These are phyloP conservation scores for Centaurea solstitialis DNA, from an alignment of 129 eudicot genomes.

Conservation along the genomic window DNA sequence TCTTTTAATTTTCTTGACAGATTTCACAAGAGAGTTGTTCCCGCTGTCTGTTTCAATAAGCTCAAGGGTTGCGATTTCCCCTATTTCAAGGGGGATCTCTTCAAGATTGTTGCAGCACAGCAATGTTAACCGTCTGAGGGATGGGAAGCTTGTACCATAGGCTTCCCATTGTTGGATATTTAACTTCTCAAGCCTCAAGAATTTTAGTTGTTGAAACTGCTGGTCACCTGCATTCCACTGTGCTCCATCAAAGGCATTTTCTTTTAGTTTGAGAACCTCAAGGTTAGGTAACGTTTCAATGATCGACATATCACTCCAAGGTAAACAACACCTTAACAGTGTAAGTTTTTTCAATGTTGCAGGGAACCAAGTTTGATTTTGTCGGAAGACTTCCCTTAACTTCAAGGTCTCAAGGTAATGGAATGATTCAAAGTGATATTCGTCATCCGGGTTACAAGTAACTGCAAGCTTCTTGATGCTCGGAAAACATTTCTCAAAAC, in stretches of 20 bases:
- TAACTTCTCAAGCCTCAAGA: neutral
- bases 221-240: neutral
- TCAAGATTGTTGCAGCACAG: neutral
- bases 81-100: constrained; percentile 1
- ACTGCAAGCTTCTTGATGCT: neutral
- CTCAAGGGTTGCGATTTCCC: neutral
- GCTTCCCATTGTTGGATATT: neutral
- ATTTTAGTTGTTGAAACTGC: constrained; percentile 1
- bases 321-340: neutral
- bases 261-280: neutral
- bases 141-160: neutral
- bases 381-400: neutral
- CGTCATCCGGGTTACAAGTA: neutral
- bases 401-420: neutral
- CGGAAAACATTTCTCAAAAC: constrained; percentile 3
- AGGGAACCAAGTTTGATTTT: neutral
- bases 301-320: neutral
- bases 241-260: neutral
- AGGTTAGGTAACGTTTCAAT: neutral
- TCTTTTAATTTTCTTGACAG: neutral
- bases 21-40: neutral
- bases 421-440: neutral
- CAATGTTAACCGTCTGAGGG: constrained; percentile 1
- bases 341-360: neutral
- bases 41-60: neutral